phyloP scores from a whole-genome alignment of 768 basidiomycete species.

The Mycena latifolia region DNA sequence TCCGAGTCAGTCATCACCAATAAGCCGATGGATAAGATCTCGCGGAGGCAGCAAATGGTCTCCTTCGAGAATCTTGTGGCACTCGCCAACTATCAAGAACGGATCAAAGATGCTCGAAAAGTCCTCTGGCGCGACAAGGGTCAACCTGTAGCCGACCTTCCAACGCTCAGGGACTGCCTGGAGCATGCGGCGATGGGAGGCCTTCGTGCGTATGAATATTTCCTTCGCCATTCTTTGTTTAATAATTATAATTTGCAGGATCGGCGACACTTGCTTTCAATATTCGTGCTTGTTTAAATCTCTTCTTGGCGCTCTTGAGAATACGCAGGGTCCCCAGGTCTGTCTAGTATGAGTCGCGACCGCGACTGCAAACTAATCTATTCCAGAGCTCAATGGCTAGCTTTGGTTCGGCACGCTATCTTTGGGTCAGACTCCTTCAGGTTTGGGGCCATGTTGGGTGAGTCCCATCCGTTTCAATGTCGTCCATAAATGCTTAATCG shows the following conservation, averaged over 20 bases:
- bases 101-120: conserved; percentile 77
- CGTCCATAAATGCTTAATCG: conserved; percentile 63
- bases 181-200: conserved; percentile 82
- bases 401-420: conserved; percentile 82
- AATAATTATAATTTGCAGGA: conserved; percentile 67
- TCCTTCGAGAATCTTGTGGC: conserved; percentile 90
- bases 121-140: conserved; percentile 88
- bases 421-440: conserved; percentile 87
- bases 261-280: conserved; percentile 85
- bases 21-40: background rate
- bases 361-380: background rate
- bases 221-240: conserved; percentile 3
- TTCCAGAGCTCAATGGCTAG: conserved; percentile 49
- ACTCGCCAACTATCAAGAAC: conserved; percentile 86
- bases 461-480: conserved; percentile 49
- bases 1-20: too few relatives aligned
- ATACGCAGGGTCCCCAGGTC: conserved; percentile 78
- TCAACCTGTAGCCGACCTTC: conserved; percentile 78
- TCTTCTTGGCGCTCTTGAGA: conserved; percentile 82
- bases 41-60: conserved; percentile 52
- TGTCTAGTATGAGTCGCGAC: conserved; percentile 34
- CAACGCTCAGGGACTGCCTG: conserved; percentile 72
- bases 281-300: conserved; percentile 86
- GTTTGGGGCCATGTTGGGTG: conserved; percentile 91
- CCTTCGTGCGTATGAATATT: conserved; percentile 66